phyloP scores from a whole-genome alignment of 139 green algal species.

The Chlamydomonas incerta region DNA sequence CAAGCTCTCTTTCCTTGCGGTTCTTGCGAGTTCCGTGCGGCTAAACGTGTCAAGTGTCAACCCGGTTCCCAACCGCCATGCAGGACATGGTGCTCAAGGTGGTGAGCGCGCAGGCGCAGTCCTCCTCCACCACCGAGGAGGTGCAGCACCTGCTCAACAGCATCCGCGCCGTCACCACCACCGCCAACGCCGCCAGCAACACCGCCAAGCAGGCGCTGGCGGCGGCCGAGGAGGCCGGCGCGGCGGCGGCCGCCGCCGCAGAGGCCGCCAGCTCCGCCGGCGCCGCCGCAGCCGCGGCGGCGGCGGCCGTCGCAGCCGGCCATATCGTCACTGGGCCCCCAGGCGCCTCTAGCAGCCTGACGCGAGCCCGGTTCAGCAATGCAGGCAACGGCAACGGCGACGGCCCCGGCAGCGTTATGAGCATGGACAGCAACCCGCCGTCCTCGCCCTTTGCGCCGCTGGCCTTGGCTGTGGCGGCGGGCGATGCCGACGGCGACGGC shows the following conservation, averaged over 20 bases:
- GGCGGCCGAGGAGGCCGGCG: background rate
- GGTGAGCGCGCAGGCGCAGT: background rate
- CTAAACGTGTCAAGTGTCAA: too few species aligned
- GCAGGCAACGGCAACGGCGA: too few species aligned
- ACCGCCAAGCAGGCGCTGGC: background rate
- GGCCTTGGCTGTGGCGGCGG: too few species aligned
- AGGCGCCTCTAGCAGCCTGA: too few species aligned
- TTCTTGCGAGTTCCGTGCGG: too few species aligned
- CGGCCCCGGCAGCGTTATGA: background rate
- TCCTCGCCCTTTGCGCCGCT: too few species aligned
- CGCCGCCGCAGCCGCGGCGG: background rate
- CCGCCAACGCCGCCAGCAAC: background rate
- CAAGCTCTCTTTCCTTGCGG: too few species aligned
- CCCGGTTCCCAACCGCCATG: too few species aligned
- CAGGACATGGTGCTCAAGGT: conserved; percentile 4
- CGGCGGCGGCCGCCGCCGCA: background rate
- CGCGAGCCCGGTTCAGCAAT: too few species aligned
- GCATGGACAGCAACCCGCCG: background rate
- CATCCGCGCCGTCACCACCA: background rate
- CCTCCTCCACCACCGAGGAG: background rate
- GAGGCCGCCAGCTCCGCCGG: background rate
- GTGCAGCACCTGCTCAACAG: background rate
- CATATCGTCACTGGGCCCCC: too few species aligned
- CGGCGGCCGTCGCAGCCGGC: background rate
- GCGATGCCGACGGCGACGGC: background rate